Conservation (phyloP, 805 yeast genomes). For the Saturnispora dispora region DNA sequence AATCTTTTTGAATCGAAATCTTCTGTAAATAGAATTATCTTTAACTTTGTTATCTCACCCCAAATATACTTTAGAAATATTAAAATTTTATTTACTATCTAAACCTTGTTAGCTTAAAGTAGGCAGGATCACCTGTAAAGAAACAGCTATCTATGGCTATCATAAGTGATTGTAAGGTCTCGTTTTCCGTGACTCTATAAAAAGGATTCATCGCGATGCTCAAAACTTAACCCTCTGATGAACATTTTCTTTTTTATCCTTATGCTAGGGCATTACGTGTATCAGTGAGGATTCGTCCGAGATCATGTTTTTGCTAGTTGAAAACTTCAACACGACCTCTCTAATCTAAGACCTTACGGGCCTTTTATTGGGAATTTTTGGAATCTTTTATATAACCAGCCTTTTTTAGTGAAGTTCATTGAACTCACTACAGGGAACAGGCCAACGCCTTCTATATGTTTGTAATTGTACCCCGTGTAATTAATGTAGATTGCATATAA, state of each 20-base stretch:
- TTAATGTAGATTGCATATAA: not conserved
- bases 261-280: slow-evolving; percentile 99
- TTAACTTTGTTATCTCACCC: not conserved
- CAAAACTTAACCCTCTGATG: not conserved
- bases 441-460: not conserved
- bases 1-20: not conserved
- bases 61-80: not conserved
- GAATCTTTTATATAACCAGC: slow-evolving; percentile 26
- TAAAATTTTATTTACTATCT: too few species aligned
- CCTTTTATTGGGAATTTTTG: slow-evolving; percentile 68
- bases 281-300: slow-evolving; percentile 99
- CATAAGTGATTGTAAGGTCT: too few species aligned
- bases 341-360: slow-evolving; percentile 31
- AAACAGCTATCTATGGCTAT: too few species aligned
- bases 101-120: too few species aligned
- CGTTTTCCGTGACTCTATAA: not conserved
- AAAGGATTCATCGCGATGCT: not conserved
- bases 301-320: slow-evolving; percentile 99
- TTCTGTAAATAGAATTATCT: not conserved
- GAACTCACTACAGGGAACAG: slow-evolving; percentile 1
- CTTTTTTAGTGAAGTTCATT: slow-evolving; percentile 4
- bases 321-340: slow-evolving; percentile 95
- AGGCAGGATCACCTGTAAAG: too few species aligned
- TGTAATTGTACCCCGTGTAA: not conserved
- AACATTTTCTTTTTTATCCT: slow-evolving; percentile 43